Conservation (phyloP, 2,329 filamentous ascomycete species). For the Pyrenophora tritici-repentis region DNA sequence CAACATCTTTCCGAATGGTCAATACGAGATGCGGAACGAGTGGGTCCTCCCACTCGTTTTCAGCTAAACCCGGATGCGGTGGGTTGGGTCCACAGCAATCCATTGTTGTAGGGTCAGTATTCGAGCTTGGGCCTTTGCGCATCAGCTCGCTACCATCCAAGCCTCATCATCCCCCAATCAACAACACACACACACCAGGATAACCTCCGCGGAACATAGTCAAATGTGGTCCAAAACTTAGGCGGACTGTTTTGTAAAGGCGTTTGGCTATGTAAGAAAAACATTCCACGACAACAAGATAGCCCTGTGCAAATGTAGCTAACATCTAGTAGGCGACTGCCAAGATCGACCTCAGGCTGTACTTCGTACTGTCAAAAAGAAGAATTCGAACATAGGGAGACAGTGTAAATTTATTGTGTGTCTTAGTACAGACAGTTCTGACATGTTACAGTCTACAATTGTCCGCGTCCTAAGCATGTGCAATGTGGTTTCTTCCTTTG, state of each 20-base stretch:
- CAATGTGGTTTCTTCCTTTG: constrained; percentile 64
- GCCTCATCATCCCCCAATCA: neutral
- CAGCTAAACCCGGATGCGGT: neutral
- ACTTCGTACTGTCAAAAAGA: constrained; percentile 63
- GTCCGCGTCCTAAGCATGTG: constrained; percentile 34
- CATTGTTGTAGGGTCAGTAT: neutral
- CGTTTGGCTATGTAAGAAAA: constrained; percentile 33
- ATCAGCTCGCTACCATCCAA: neutral
- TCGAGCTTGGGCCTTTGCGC: neutral
- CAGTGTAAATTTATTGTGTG: constrained; percentile 48
- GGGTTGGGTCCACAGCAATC: neutral
- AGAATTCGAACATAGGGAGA: constrained; percentile 59
- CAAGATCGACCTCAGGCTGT: constrained; percentile 58
- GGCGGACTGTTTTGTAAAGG: constrained; percentile 32
- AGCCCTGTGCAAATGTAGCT: constrained; percentile 5
- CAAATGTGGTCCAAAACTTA: neutral
- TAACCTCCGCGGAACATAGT: neutral
- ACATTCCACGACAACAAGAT: neutral
- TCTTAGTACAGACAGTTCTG: neutral
- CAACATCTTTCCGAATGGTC: neutral
- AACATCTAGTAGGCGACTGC: constrained; percentile 56
- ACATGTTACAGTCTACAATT: neutral
- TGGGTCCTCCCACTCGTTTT: constrained; percentile 6
- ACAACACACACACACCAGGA: no score
- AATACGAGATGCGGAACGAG: constrained; percentile 3